Evolutionary conservation across 2,329 filamentous ascomycete species (phyloP).

Genomic region (Aspergillus aculeatus): DNA sequence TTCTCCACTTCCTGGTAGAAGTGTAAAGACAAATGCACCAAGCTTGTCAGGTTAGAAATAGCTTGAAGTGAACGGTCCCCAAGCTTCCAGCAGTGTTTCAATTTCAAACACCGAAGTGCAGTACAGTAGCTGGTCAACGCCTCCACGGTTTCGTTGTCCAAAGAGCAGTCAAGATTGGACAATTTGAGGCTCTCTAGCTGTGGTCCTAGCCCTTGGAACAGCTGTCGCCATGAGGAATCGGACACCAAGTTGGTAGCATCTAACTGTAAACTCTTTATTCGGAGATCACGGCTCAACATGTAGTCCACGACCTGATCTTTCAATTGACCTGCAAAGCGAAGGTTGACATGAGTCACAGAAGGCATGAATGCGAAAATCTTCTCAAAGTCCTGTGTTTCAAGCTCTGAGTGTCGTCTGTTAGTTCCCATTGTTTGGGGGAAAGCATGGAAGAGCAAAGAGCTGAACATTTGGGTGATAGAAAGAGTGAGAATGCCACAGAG

Average conservation of each 20-base stretch:
- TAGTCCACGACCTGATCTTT: conserved; percentile 83
- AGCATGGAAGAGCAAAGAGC: not conserved
- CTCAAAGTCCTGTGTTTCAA: conserved; percentile 73
- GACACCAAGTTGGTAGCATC: conserved; percentile 82
- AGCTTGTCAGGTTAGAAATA: conserved; percentile 60
- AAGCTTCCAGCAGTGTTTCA: conserved; percentile 75
- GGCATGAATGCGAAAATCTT: conserved; percentile 76
- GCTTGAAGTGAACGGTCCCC: conserved; percentile 63
- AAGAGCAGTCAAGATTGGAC: conserved; percentile 79
- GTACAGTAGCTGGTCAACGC: conserved; percentile 65
- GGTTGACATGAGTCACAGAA: conserved; percentile 66
- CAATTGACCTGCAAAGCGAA: conserved; percentile 86
- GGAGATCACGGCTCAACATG: conserved; percentile 67
- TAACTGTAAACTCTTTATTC: conserved; percentile 72
- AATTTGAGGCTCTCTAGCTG: conserved; percentile 69
- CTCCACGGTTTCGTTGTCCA: conserved; percentile 68
- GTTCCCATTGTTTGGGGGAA: not conserved
- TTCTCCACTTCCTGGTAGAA: conserved; percentile 58
- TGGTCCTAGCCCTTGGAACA: conserved; percentile 65
- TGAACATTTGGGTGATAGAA: not conserved
- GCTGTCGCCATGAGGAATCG: conserved; percentile 70
- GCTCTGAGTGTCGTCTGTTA: conserved; percentile 43
- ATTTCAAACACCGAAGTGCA: conserved; percentile 70
- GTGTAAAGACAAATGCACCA: conserved; percentile 75
- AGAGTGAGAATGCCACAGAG: not conserved